These are phyloP conservation scores for Sarcodon sp. DNA, from an alignment of 768 basidiomycete species.

Conservation along the genomic window DNA sequence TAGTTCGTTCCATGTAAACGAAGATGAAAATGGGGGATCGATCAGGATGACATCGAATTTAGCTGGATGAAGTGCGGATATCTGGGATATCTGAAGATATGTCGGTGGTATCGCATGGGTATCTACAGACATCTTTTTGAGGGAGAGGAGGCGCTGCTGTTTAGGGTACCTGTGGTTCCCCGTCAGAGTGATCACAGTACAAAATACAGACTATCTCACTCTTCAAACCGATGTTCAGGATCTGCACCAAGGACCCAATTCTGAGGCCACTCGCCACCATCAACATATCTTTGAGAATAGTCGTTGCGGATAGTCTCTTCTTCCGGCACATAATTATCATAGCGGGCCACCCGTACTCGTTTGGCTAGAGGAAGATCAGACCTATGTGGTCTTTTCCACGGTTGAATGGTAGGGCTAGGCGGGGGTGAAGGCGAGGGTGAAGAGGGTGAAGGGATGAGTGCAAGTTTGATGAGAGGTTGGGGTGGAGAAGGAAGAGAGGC, in stretches of 20 bases:
- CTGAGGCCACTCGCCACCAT: slow-evolving; percentile 88
- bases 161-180: slow-evolving; percentile 73
- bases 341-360: slow-evolving; percentile 55
- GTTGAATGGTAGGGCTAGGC: slow-evolving; percentile 24
- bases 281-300: slow-evolving; percentile 83
- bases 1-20: slow-evolving; percentile 78
- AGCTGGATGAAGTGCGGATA: slow-evolving; percentile 41
- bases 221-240: slow-evolving; percentile 82
- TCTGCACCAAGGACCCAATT: slow-evolving; percentile 87
- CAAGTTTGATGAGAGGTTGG: slow-evolving; percentile 37
- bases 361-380: slow-evolving; percentile 56
- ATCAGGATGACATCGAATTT: slow-evolving; percentile 91
- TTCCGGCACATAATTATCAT: slow-evolving; percentile 76
- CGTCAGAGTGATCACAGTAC: neutral
- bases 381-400: slow-evolving; percentile 26
- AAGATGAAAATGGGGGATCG: slow-evolving; percentile 81
- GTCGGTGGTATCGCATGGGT: slow-evolving; percentile 58
- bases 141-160: slow-evolving; percentile 67
- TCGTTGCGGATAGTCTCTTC: slow-evolving; percentile 97
- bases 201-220: slow-evolving; percentile 44
- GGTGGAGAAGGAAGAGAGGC: slow-evolving; percentile 43
- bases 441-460: slow-evolving; percentile 44
- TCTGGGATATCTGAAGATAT: slow-evolving; percentile 50
- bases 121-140: slow-evolving; percentile 74
- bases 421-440: slow-evolving; percentile 37